phyloP scores from a whole-genome alignment of 768 basidiomycete species.

The Podaxis sp. region DNA sequence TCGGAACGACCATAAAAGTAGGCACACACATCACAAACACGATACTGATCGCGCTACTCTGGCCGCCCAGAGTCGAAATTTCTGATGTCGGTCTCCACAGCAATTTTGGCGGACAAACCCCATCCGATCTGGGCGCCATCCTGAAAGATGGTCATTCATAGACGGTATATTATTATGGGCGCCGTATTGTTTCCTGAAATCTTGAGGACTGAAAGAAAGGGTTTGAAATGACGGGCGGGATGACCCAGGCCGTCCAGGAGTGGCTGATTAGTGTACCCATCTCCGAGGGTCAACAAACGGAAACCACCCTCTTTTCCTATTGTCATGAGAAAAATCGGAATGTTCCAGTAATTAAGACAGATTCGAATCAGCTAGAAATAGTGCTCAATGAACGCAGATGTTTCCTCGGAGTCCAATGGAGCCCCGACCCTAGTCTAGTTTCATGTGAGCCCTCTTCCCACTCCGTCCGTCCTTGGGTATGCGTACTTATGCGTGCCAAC shows the following conservation, averaged over 20 bases:
- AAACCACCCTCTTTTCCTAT: neutral
- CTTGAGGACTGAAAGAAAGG: neutral
- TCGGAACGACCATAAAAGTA: neutral
- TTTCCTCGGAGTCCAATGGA: too few species aligned
- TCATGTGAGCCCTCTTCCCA: neutral
- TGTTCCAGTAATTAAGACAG: neutral
- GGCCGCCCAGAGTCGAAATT: neutral
- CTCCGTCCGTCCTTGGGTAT: neutral
- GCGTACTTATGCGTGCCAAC: neutral
- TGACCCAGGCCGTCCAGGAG: too few species aligned
- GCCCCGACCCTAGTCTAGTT: neutral
- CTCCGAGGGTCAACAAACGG: neutral
- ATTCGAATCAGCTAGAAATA: too few species aligned
- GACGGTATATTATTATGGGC: neutral
- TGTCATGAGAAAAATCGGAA: neutral
- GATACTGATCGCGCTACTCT: neutral
- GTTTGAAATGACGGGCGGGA: neutral
- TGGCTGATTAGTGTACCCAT: neutral
- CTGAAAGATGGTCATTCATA: neutral
- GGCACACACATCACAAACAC: neutral
- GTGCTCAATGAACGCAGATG: too few species aligned
- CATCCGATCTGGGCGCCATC: neutral
- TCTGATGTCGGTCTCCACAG: neutral
- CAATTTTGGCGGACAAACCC: neutral
- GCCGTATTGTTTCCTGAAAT: neutral